phyloP scores from a whole-genome alignment of 306 rosid species.

The Trifolium subterraneum region DNA sequence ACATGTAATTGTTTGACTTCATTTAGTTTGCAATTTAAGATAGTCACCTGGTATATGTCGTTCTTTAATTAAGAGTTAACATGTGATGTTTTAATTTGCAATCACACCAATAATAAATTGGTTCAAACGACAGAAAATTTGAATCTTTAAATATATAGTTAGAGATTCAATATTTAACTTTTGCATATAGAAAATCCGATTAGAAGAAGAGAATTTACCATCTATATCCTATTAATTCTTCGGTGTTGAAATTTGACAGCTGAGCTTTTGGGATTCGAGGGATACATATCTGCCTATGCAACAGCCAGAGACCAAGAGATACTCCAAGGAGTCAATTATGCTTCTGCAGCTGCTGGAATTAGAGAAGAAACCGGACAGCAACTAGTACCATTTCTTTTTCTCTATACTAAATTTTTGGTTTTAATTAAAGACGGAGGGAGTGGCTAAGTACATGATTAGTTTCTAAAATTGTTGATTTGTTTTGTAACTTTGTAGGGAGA shows the following conservation, averaged over 20 bases:
- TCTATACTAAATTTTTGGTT: background rate
- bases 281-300: slow-evolving; percentile 72
- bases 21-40: slow-evolving; percentile 31
- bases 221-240: too few species aligned
- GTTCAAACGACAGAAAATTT: too few species aligned
- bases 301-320: slow-evolving; percentile 67
- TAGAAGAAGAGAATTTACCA: too few species aligned
- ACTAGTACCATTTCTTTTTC: slow-evolving; percentile 49
- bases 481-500: slow-evolving; percentile 59
- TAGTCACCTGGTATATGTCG: background rate
- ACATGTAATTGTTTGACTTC: slow-evolving; percentile 37
- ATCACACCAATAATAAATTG: background rate
- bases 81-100: background rate
- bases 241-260: slow-evolving; percentile 57
- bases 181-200: too few species aligned
- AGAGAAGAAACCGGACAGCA: slow-evolving; percentile 96
- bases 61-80: background rate
- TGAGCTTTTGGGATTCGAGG: slow-evolving; percentile 81
- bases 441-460: background rate
- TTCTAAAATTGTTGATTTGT: background rate
- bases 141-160: too few species aligned
- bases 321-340: slow-evolving; percentile 86
- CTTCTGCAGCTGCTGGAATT: slow-evolving; percentile 98
- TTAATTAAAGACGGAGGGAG: background rate
- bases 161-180: too few species aligned